Evolutionary conservation across 768 basidiomycete species (phyloP), one percentile per base, ranked within the genome.

Genomic region (Tylopilus subfusipes): DNA sequence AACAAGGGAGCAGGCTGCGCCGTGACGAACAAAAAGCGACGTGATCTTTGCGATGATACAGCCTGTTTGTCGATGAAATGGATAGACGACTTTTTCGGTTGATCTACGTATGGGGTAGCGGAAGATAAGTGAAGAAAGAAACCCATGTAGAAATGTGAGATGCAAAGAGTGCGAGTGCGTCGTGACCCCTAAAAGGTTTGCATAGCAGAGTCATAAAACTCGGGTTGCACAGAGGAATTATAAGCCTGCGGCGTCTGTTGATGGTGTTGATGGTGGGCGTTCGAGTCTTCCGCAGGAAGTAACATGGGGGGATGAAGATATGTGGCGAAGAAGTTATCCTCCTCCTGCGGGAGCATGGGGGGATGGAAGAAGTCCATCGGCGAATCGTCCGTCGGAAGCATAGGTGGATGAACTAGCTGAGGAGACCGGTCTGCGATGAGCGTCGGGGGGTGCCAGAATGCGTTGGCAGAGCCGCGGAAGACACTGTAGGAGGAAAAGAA

Each of bases 361-460:
- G 81, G 80, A 52, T 89, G 86, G 7, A 88, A 73, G 58, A 82
- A 90, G 60, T 89, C 86, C 84, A 88, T 86, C 18, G 82, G 80
- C 19, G 81, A 79, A 52, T 88, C 85, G 31, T 83, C 83, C 5
- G 72, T 53, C 0, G 82, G 81, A 3, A 85, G 75, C 85, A 88
- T 85, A 3, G 85, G 84, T 10, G 88, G 87, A 56, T 90, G 88
- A 57, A 84, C 76, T 38, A 82, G 66, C 19, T 78, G 75, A 2
- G 81, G 81, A 4, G 84, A 83, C 52, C 77, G 73, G 25, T 79
- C 79, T 58, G 82, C 80, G 5, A 81, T 74, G 60, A 86, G 76
- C 79, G 86, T 85, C 11, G 88, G 85, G 3, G 88, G 87, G 69
- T 91, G 89, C 87, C 88, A 90, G 62, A 87, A 85, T 9, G 85